phyloP scores from a whole-genome alignment of 2,329 filamentous ascomycete species.

The Coniochaeta sp. region DNA sequence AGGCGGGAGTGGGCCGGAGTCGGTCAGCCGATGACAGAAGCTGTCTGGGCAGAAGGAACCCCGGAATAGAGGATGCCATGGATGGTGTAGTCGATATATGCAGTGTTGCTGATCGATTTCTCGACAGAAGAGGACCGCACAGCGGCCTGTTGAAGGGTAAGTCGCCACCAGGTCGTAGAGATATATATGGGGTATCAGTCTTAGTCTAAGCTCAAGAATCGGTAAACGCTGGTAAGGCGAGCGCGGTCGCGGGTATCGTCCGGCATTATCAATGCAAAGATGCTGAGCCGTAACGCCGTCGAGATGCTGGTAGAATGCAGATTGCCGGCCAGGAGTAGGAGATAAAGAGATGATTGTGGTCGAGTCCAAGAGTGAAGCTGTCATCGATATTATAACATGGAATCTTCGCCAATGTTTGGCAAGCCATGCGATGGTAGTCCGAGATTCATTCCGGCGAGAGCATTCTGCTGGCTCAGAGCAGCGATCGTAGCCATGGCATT shows the following conservation, averaged over 20 bases:
- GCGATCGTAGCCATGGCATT: slow-evolving; percentile 25
- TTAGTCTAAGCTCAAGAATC: not conserved
- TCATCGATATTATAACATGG: slow-evolving; percentile 14
- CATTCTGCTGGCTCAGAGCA: slow-evolving; percentile 17
- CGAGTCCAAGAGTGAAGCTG: not conserved
- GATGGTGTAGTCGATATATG: not conserved
- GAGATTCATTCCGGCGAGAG: slow-evolving; percentile 21
- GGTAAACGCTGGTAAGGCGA: not conserved
- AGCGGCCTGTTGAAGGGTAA: not conserved
- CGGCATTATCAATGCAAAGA: not conserved
- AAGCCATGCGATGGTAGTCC: slow-evolving; percentile 21
- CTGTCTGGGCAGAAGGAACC: not conserved
- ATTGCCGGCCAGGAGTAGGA: not conserved
- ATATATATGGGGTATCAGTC: not conserved
- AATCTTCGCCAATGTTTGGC: slow-evolving; percentile 37
- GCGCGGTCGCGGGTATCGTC: not conserved
- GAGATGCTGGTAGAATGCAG: not conserved
- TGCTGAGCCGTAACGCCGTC: not conserved
- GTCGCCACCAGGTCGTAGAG: not conserved
- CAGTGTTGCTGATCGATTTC: not conserved
- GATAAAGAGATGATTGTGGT: not conserved
- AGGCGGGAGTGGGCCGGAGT: not conserved
- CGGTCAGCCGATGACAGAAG: not conserved
- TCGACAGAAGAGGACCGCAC: not conserved
- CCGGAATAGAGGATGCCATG: not conserved